Evolutionary conservation across 2,329 filamentous ascomycete species (phyloP).

Genomic region (Cytospora leucostoma): DNA sequence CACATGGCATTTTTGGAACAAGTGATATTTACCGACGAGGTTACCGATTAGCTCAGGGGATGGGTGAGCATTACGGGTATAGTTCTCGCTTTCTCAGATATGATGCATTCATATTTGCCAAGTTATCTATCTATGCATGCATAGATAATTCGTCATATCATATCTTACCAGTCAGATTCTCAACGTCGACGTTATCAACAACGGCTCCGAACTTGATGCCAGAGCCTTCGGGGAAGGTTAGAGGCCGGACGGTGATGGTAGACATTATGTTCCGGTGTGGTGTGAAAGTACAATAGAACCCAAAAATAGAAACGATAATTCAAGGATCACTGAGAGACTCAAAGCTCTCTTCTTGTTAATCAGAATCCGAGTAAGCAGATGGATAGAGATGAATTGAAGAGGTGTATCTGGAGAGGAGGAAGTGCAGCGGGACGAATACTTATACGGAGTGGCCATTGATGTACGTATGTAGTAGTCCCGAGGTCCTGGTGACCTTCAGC

Average conservation of each 20-base stretch:
- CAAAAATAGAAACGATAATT: no score
- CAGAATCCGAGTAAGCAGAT: background rate
- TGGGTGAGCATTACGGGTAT: conserved; percentile 47
- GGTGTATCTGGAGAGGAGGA: background rate
- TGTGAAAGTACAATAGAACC: background rate
- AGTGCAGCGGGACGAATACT: background rate
- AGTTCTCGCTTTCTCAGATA: conserved; percentile 27
- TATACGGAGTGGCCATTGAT: background rate
- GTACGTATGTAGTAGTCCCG: background rate
- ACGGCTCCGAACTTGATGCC: conserved; percentile 61
- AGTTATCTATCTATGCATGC: conserved; percentile 27
- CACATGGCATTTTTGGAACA: background rate
- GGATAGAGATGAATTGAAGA: background rate
- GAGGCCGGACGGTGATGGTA: conserved; percentile 40
- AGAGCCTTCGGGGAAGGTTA: conserved; percentile 41
- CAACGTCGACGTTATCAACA: conserved; percentile 59
- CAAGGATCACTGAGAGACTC: no score
- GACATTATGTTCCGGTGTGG: conserved; percentile 20
- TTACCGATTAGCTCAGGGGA: conserved; percentile 52
- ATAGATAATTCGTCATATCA: conserved; percentile 1
- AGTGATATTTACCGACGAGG: conserved; percentile 52
- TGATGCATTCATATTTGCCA: conserved; percentile 2
- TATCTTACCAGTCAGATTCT: conserved; percentile 61
- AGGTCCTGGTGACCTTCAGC: no score
- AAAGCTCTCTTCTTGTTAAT: no score